phyloP scores from a whole-genome alignment of 352 stramenopile genomes.

The Pythium brachiatum region DNA sequence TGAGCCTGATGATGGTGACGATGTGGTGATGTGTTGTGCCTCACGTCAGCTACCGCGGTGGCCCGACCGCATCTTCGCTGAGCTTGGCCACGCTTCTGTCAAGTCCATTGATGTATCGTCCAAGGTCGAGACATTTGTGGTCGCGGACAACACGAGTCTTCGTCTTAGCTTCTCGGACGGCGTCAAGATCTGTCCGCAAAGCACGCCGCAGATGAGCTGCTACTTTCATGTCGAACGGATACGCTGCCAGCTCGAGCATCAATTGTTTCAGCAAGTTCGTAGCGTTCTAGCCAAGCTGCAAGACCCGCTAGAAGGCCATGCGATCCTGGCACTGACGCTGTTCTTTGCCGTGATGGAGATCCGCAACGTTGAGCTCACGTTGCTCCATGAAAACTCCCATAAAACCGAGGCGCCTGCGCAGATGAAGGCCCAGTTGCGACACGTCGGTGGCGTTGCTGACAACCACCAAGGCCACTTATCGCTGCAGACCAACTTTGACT shows the following conservation, averaged over 20 bases:
- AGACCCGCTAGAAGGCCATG: not conserved
- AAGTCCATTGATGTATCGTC: constrained; percentile 13
- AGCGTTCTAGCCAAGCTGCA: not conserved
- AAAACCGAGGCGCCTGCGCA: constrained; percentile 4
- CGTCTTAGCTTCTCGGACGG: constrained; percentile 58
- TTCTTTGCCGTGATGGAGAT: constrained; percentile 59
- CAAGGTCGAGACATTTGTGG: constrained; percentile 32
- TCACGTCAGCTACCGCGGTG: constrained; percentile 21
- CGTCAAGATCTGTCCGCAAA: constrained; percentile 34
- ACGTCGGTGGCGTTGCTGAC: constrained; percentile 51
- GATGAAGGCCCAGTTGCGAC: constrained; percentile 52
- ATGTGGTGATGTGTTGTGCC: not conserved
- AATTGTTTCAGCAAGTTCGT: constrained; percentile 21
- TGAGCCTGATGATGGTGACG: not conserved
- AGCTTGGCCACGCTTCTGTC: constrained; percentile 35
- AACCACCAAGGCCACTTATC: constrained; percentile 53
- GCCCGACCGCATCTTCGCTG: constrained; percentile 43
- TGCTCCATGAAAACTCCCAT: constrained; percentile 20
- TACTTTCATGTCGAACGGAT: constrained; percentile 42
- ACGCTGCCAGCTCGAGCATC: constrained; percentile 42
- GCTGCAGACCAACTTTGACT: constrained; percentile 54
- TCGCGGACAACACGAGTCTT: constrained; percentile 35
- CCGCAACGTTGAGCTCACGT: constrained; percentile 49
- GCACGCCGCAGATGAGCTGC: constrained; percentile 46
- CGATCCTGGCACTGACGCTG: constrained; percentile 21